Evolutionary conservation across 1,284 basidiomycete genomes (phyloP), one percentile per base, ranked within the genome.

Genomic region (Wolfiporia cocos): DNA sequence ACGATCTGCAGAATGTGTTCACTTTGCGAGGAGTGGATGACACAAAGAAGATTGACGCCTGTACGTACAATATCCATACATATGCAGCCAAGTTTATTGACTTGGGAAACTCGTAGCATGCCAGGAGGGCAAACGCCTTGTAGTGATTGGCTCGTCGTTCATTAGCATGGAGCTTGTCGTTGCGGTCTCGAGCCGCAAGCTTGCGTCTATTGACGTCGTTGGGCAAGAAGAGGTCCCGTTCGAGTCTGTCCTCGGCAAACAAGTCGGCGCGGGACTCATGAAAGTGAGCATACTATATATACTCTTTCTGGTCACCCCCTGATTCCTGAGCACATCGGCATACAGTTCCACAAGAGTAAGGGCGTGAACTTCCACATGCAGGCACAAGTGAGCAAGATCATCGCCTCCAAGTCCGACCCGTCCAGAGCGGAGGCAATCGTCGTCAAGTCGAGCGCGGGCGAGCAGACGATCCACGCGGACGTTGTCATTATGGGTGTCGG

Each of bases 101-200:
- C 21, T 23, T n/a, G 24, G 7, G 6, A 22, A 4, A 7, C 9
- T 14, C 32, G 15, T 24, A 57, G 61, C 53, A 6, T 52, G 46
- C 12, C 65, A 78, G 57, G 79, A 85, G 55, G 86, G 86, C 21
- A 86, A 89, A 56, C 75, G 80, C 41, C 64, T 90, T 36, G 89
- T 93, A 24, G 77, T 96, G 24, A 86, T 96, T 49, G 93, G 93
- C 1, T 87, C 84, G 24, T 90, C 86, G 15, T 97, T 96, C 67
- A 98, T 98, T 56, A 85, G 88, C 41, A 91, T 97, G 86, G 93
- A 98, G 62, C 70, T 92, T 9, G 90, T 91, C 4, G 76, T 73
- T 12, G 87, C 90, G 1, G 67, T 91, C 1, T 60, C 79, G 4
- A 85, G 84, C 57, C 82, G 84, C 43, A 86, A 84, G 64, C 77